These are phyloP conservation scores for Rhododendron ovatum DNA, from an alignment of 148 eudicot genomes.

Conservation along the genomic window DNA sequence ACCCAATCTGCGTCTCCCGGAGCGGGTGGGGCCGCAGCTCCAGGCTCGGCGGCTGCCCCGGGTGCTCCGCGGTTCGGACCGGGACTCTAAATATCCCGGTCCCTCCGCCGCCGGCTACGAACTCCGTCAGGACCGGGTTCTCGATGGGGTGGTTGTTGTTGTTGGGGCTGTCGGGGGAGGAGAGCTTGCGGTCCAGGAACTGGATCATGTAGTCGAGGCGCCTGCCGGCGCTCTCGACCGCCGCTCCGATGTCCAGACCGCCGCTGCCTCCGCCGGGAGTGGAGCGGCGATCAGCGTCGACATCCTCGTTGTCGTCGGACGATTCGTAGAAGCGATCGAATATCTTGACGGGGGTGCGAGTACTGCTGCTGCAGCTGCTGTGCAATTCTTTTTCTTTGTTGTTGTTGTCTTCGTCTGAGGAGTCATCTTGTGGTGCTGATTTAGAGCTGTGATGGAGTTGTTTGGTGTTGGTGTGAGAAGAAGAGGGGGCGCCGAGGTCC, in stretches of 20 bases:
- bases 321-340: constrained; percentile 70
- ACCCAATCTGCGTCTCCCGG: constrained; percentile 66
- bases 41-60: constrained; percentile 66
- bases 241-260: constrained; percentile 18
- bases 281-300: constrained; percentile 31
- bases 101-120: constrained; percentile 47
- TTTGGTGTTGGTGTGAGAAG: no score
- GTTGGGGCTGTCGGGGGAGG: constrained; percentile 5
- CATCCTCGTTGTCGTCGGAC: constrained; percentile 31
- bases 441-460: constrained; percentile 4
- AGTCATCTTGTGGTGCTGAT: constrained; percentile 6
- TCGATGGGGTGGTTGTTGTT: background rate
- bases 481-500: background rate
- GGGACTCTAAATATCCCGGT: constrained; percentile 57
- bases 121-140: constrained; percentile 50
- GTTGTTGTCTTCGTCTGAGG: background rate
- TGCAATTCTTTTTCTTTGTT: background rate
- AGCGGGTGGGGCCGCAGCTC: constrained; percentile 79
- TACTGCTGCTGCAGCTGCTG: background rate
- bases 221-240: constrained; percentile 42
- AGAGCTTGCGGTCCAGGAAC: constrained; percentile 66
- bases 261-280: constrained; percentile 11
- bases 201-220: constrained; percentile 86
- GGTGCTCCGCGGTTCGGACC: constrained; percentile 41
- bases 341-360: constrained; percentile 34